phyloP scores from a whole-genome alignment of 176 grass and related monocot genomes.

The Carex littledalei region DNA sequence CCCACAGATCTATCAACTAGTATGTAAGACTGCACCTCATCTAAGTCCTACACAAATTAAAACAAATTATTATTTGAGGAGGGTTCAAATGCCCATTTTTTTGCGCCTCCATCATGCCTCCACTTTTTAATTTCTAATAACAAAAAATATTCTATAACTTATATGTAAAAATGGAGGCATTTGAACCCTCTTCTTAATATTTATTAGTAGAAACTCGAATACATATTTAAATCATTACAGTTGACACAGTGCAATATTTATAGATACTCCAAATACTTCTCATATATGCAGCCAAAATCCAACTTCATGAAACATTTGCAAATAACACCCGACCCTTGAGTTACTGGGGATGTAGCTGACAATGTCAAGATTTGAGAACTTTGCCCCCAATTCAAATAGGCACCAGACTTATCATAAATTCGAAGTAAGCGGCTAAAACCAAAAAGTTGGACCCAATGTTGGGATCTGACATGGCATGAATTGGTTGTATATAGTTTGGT shows the following conservation, averaged over 20 bases:
- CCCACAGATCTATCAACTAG: constrained; percentile 46
- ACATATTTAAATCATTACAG: neutral
- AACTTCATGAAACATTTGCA: neutral
- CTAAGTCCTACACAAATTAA: constrained; percentile 45
- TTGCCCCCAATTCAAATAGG: neutral
- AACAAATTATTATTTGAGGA: constrained; percentile 3
- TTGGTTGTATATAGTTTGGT: neutral
- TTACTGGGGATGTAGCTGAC: neutral
- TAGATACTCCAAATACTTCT: neutral
- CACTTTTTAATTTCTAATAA: no score
- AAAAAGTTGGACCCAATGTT: neutral
- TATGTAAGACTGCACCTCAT: constrained; percentile 97
- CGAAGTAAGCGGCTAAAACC: neutral
- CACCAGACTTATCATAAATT: neutral
- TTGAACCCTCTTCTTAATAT: neutral
- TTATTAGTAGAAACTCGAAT: neutral
- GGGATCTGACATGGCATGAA: neutral
- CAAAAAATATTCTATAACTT: no score
- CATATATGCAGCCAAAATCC: neutral
- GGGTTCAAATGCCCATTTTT: no score
- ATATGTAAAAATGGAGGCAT: no score
- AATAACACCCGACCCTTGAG: neutral
- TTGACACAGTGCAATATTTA: neutral
- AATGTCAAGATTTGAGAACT: neutral
- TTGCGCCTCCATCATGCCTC: no score